Conservation (phyloP, 352 stramenopile genomes). For the Globisporangium perplexum region DNA sequence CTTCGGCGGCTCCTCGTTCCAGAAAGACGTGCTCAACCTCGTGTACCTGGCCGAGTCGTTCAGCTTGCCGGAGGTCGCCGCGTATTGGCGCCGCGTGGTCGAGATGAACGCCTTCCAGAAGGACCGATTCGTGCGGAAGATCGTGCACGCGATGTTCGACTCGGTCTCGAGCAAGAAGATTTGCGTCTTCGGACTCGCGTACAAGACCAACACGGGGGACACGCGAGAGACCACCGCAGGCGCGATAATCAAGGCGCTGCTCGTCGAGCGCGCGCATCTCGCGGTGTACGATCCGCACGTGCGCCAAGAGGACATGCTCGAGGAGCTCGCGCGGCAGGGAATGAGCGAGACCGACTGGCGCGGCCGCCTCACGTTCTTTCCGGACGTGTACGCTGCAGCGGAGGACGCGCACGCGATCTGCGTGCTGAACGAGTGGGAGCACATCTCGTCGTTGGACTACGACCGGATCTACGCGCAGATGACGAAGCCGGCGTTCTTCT, state of each 20-base stretch:
- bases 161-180: conserved; percentile 99
- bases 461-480: conserved; percentile 94
- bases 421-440: conserved; percentile 46
- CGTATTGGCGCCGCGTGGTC: conserved; percentile 99
- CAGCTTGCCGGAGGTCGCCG: conserved; percentile 96
- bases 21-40: conserved; percentile 99
- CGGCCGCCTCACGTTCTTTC: conserved; percentile 22
- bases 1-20: conserved; percentile 99
- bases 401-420: conserved; percentile 90
- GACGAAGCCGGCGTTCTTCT: conserved; percentile 99
- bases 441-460: conserved; percentile 98
- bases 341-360: conserved; percentile 74
- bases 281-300: conserved; percentile 98
- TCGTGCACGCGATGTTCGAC: conserved; percentile 99
- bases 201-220: conserved; percentile 99
- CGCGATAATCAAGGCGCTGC: conserved; percentile 95
- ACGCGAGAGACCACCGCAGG: conserved; percentile 97
- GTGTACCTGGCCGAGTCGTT: conserved; percentile 99
- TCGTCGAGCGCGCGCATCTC: conserved; percentile 95
- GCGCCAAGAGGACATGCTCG: conserved; percentile 93
- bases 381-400: conserved; percentile 90
- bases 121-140: conserved; percentile 97
- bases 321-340: conserved; percentile 81
- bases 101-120: conserved; percentile 99
- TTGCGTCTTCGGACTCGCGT: conserved; percentile 98